Base-by-base conservation (phyloP, 1,139 yeast species). In the Scheffersomyces quercinus region DNA sequence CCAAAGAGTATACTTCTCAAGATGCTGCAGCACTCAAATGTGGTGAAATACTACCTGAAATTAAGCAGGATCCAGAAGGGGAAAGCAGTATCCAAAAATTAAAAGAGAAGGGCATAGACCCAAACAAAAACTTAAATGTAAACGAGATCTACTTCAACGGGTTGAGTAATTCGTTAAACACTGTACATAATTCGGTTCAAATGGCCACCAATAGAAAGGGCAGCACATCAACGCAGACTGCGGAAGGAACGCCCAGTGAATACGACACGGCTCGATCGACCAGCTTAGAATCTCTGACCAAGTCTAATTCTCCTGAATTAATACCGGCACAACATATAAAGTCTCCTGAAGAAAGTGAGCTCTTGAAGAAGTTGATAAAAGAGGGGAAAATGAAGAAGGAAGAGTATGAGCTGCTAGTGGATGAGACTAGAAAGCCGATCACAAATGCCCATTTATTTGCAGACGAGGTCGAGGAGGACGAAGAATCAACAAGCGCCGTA, bases 21-120 rank as follows among this genome's bases (percentile, higher is more conserved):
- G 91, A 85, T 51, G 79, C 85, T 10, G 91, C 95, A 1, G 90
- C 91, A 0, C 64, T 83, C 45, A 74, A 71, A 34, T 87, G 93
- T 60, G 93, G 91, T 24, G 77, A 73, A 32, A 70, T 82, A 0
- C 58, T 84, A 24, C 79, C 81, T 0, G 78, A 73, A 29, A 72
- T 69, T 13, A 83, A 80, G 45, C 90, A 84, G 56, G 88, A 84
- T 52, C 76, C 76, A 14, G 75, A 72, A 44, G 85, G 87, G 0
- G 51, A 77, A 35, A 67, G 67, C 5, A 75, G 81, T 30, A 51
- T 80, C 14, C 61, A 64, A 39, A 70, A 65, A 41, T 65, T 84
- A 49, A 62, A 64, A 46, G 66, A 64, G 13, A 68, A 75, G 46
- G 62, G 64, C 11, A 47, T 74, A 38, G 77, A 75, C 51, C 76